phyloP scores from a whole-genome alignment of 2,329 filamentous ascomycete species.

The Pseudogymnoascus sp. region DNA sequence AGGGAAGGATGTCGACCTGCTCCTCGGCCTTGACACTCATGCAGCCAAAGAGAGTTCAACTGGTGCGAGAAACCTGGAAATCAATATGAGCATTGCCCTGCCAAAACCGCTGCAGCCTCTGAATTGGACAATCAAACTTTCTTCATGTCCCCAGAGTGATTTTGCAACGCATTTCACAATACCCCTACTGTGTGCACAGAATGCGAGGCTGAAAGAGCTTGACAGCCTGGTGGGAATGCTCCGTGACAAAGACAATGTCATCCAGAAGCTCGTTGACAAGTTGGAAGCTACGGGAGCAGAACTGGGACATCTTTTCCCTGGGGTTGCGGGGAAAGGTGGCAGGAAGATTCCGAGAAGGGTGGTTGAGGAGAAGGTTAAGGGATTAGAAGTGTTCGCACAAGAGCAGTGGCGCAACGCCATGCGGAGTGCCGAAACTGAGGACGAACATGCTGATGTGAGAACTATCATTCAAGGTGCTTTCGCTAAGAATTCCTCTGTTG shows the following conservation, averaged over 20 bases:
- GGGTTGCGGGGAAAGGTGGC: conserved; percentile 28
- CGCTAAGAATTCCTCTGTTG: background rate
- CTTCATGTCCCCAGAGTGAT: conserved; percentile 27
- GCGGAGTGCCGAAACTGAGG: background rate
- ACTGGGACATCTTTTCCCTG: conserved; percentile 45
- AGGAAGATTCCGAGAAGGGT: conserved; percentile 33
- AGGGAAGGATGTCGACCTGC: conserved; percentile 37
- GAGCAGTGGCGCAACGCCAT: conserved; percentile 19
- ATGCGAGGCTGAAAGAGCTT: conserved; percentile 37
- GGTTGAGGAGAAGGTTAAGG: conserved; percentile 34
- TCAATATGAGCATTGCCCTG: conserved; percentile 53
- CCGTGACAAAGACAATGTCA: conserved; percentile 46
- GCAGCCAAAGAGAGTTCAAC: conserved; percentile 34
- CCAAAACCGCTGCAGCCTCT: conserved; percentile 56
- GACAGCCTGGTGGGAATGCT: conserved; percentile 38
- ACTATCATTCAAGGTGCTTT: background rate
- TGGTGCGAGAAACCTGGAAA: conserved; percentile 29
- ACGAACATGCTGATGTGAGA: background rate
- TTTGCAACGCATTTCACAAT: conserved; percentile 40
- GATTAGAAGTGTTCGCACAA: conserved; percentile 40
- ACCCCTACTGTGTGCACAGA: conserved; percentile 40
- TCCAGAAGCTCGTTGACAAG: conserved; percentile 46
- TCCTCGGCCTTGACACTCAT: conserved; percentile 33
- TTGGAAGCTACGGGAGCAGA: conserved; percentile 45
- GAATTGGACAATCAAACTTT: conserved; percentile 57